Base-by-base conservation (phyloP, 2,329 filamentous ascomycete species). In the Alternaria sp. region DNA sequence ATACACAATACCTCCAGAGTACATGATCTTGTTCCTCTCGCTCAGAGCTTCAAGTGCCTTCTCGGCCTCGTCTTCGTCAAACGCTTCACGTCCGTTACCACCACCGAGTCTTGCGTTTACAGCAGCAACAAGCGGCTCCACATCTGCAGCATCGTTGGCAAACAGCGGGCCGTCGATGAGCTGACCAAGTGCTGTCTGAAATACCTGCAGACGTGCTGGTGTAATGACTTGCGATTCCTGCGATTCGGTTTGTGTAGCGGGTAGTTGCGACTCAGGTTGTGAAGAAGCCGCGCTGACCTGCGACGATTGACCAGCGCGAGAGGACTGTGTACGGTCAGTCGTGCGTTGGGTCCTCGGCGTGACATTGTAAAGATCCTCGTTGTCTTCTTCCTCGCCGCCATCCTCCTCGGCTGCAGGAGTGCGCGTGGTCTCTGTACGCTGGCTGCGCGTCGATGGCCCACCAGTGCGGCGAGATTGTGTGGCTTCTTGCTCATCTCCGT, bases 21-120 rank as follows among this genome's bases (percentile, higher is more conserved):
- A 79, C 94, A 99, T 99, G 76, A 99, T 90, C 83, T 95, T 90
- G 79, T 97, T 97, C 72, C 87, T 85, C 68, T 92, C 89, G 73
- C 93, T 90, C 88, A 99, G 90, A 77, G 87, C 89, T 80, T 88
- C 88, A 60, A 99, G 83, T 47, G 93, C 94, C 79, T 90, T 87
- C 61, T 91, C 83, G 0, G 92, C 93, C 81, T 99, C 96, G 0
- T 83, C 84, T 41, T 86, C 86, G 25, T 84, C 86, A 81, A 97
- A 99, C 14, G 81, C 78, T 44, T 82, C 80, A 8, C 87, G 86
- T 6, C 86, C 81, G n/a, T 81, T 77, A 7, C 87, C 87, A 5
- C 86, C 86, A 14, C 87, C 85, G 50, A 97, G 72, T 71, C 89
- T 88, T 5, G 83, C 83, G 78, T 99, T 99, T 55, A 99, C 92